Conservation (phyloP, 345 rosid genomes). For the Eucalyptus polyanthemos region DNA sequence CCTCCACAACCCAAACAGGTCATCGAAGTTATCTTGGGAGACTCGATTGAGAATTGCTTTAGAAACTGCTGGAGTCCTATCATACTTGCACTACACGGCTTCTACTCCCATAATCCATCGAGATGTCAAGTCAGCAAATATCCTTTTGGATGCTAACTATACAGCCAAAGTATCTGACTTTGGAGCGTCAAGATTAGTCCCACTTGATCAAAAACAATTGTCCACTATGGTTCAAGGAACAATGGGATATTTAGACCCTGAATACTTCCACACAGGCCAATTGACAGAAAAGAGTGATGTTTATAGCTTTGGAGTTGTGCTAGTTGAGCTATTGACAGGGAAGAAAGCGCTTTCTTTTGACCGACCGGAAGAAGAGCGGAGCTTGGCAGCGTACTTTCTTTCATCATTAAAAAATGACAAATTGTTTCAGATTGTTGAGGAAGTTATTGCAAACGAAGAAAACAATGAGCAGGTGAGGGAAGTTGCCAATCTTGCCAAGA, state of each 20-base stretch:
- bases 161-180: constrained; percentile 28
- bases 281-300: constrained; percentile 29
- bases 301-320: constrained; percentile 27
- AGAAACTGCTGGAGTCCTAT: constrained; percentile 10
- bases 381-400: constrained; percentile 6
- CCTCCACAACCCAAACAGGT: constrained; percentile 1
- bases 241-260: constrained; percentile 30
- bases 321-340: constrained; percentile 22
- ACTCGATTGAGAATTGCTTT: constrained; percentile 11
- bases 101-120: constrained; percentile 16
- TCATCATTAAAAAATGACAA: constrained; percentile 5
- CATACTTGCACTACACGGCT: constrained; percentile 16
- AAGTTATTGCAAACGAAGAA: background rate
- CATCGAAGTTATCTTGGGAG: constrained; percentile 8
- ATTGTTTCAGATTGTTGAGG: constrained; percentile 6
- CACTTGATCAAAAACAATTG: constrained; percentile 13
- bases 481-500: too few relatives aligned
- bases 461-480: too few relatives aligned
- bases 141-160: constrained; percentile 20
- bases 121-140: constrained; percentile 25
- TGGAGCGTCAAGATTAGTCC: constrained; percentile 30
- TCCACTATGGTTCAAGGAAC: constrained; percentile 31
- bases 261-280: constrained; percentile 5
- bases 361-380: constrained; percentile 2
- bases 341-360: background rate